Evolutionary conservation across 2,329 filamentous ascomycete genomes (phyloP).

Genomic region (Fusarium gaditjirri): DNA sequence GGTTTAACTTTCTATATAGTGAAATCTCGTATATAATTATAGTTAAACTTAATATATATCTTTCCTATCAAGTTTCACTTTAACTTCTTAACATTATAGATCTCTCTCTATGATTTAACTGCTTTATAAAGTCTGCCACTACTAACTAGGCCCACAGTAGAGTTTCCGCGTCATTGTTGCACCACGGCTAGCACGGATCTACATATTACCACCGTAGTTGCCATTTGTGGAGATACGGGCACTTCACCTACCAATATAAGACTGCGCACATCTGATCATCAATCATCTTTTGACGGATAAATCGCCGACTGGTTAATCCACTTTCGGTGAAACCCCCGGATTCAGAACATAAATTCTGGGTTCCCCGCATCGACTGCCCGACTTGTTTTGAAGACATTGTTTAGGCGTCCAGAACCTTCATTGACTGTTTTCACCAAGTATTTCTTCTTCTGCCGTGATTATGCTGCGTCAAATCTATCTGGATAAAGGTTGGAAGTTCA

Average conservation of each 20-base stretch:
- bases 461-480: neutral
- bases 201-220: neutral
- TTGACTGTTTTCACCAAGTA: rapidly evolving
- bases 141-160: no score
- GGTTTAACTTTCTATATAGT: no score
- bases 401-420: neutral
- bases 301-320: neutral
- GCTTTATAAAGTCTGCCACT: no score
- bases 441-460: rapidly evolving
- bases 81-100: no score
- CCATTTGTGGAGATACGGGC: neutral
- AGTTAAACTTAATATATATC: no score
- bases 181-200: neutral
- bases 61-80: no score
- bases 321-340: neutral
- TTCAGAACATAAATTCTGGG: neutral
- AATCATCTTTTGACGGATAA: neutral
- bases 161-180: rapidly evolving
- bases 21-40: no score
- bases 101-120: no score
- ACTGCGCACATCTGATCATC: neutral
- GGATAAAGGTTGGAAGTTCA: neutral
- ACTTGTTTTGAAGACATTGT: neutral
- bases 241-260: neutral
- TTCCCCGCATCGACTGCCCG: neutral